Conservation (phyloP, 1,139 yeast species). For the Kodamaea anthophila region DNA sequence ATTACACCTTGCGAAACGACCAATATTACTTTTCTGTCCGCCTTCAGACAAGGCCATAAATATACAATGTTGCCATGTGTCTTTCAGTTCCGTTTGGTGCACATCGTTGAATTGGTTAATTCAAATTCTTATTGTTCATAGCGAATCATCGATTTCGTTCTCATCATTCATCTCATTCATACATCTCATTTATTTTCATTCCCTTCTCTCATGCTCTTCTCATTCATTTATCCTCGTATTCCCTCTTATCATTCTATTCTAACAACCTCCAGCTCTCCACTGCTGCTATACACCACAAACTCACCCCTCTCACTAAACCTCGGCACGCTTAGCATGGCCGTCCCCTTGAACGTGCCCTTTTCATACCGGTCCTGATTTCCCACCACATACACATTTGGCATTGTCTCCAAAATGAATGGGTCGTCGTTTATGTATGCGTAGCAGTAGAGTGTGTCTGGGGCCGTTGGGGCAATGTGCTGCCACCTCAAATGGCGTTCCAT, state of each 20-base stretch:
- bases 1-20: no score
- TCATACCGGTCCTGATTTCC: constrained; percentile 72
- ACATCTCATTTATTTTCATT: background rate
- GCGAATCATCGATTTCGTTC: no score
- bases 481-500: constrained; percentile 69
- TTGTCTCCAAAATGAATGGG: constrained; percentile 70
- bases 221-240: background rate
- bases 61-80: no score
- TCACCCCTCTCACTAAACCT: constrained; percentile 60
- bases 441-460: constrained; percentile 91
- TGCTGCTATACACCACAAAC: constrained; percentile 50
- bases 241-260: constrained; percentile 1
- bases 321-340: constrained; percentile 53
- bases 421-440: constrained; percentile 79
- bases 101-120: no score
- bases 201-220: background rate
- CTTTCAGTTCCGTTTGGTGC: no score
- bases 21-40: no score
- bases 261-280: constrained; percentile 6
- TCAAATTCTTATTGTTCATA: no score
- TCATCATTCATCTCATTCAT: no score
- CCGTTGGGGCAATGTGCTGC: constrained; percentile 90
- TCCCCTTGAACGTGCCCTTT: constrained; percentile 3
- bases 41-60: no score
- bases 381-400: constrained; percentile 81